Percentiles rank a stretch among this genome's conserved stretches.
Evolutionary conservation across 2,329 filamentous ascomycete species (phyloP).

Genomic region (Microthyrium microscopicum): DNA sequence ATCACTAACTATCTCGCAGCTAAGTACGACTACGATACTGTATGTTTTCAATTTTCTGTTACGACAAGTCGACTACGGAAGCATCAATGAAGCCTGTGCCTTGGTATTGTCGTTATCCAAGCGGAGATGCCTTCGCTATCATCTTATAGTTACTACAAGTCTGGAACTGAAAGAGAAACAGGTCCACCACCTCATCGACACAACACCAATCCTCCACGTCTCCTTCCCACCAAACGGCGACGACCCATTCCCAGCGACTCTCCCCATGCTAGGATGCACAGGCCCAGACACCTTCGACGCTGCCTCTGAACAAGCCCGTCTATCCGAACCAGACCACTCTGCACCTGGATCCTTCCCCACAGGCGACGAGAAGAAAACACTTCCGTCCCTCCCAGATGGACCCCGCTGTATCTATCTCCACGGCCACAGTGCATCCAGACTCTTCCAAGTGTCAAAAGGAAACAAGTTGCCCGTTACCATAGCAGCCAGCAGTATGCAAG

Average conservation of each 20-base stretch:
- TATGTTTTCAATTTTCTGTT: too few relatives aligned
- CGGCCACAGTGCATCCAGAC: conserved; percentile 15
- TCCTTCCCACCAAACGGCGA: conserved; percentile 18
- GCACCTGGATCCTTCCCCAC: conserved; percentile 7
- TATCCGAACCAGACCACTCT: not conserved
- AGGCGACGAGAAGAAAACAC: conserved; percentile 3
- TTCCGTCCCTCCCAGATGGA: conserved; percentile 1
- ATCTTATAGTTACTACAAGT: too few relatives aligned
- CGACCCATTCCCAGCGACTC: conserved; percentile 15
- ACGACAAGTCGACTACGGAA: too few relatives aligned
- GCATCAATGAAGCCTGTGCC: too few relatives aligned
- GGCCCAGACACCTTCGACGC: conserved; percentile 7
- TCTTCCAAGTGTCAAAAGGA: conserved; percentile 10
- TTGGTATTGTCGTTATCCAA: too few relatives aligned
- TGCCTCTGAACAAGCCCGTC: not conserved
- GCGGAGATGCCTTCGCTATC: too few relatives aligned
- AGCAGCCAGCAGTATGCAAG: conserved; percentile 17
- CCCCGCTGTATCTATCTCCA: conserved; percentile 17
- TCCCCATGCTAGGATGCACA: conserved; percentile 25
- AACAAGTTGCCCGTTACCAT: conserved; percentile 14
- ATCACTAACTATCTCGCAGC: conserved; percentile 10
- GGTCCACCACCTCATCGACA: conserved; percentile 18
- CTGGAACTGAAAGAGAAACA: too few relatives aligned
- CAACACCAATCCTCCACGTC: conserved; percentile 18
- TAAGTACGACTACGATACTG: conserved; percentile 18